phyloP scores from a whole-genome alignment of 805 yeast species.

The Hanseniaspora nectarophila region DNA sequence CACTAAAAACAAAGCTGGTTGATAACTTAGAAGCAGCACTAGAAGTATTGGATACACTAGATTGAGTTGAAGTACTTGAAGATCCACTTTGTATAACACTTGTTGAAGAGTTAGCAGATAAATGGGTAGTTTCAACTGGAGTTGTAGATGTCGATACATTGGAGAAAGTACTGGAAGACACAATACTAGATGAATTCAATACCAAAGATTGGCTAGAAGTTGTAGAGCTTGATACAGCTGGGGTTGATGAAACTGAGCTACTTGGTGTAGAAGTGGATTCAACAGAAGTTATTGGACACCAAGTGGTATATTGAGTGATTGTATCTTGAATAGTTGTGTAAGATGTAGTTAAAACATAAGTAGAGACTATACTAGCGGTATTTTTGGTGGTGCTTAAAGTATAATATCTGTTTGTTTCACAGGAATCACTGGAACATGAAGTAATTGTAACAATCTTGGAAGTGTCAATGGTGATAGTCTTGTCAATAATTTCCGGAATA shows the following conservation, averaged over 20 bases:
- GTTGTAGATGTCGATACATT: slow-evolving; percentile 4
- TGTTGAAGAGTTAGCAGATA: not conserved
- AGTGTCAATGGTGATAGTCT: slow-evolving; percentile 10
- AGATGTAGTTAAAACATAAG: slow-evolving; percentile 25
- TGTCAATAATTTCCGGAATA: slow-evolving; percentile 1
- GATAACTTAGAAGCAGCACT: not conserved
- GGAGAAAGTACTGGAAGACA: slow-evolving; percentile 6
- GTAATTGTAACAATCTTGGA: slow-evolving; percentile 10
- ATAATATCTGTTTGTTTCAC: slow-evolving; percentile 8
- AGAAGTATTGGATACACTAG: slow-evolving; percentile 14
- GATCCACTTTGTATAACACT: no score
- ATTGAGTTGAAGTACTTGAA: not conserved
- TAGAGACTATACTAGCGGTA: slow-evolving; percentile 20
- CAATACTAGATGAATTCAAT: no score
- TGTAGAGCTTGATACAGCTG: slow-evolving; percentile 9
- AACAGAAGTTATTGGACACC: slow-evolving; percentile 29
- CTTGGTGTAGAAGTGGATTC: not conserved
- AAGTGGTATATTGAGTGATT: slow-evolving; percentile 33
- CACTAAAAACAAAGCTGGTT: not conserved
- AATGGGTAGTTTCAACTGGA: slow-evolving; percentile 1
- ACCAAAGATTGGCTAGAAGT: no score
- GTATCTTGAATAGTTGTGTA: slow-evolving; percentile 25
- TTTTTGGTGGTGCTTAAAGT: slow-evolving; percentile 17
- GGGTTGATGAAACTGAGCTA: not conserved
- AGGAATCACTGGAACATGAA: slow-evolving; percentile 1